Evolutionary conservation across 2,329 filamentous ascomycete species (phyloP).

Genomic region (Colletotrichum sp.): DNA sequence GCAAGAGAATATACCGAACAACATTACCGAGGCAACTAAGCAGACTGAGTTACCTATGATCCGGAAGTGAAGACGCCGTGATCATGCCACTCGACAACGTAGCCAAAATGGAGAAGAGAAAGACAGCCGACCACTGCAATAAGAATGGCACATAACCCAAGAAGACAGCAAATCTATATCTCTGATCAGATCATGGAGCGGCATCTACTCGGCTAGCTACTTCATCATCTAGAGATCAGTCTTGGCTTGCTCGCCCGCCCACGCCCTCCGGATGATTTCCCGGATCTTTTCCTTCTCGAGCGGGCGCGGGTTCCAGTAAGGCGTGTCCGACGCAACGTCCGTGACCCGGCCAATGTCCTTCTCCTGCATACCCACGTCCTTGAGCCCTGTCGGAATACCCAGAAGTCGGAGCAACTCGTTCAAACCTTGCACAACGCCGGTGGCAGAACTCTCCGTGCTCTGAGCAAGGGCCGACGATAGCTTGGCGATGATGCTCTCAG

Average conservation of each 20-base stretch:
- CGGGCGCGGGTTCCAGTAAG: conserved; percentile 62
- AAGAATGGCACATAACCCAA: background rate
- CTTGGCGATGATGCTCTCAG: background rate
- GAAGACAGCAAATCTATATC: background rate
- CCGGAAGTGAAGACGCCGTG: background rate
- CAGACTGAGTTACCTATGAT: background rate
- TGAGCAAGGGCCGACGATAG: conserved; percentile 4
- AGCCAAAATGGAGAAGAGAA: background rate
- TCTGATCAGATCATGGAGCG: background rate
- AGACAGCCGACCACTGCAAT: background rate
- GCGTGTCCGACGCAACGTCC: conserved; percentile 59
- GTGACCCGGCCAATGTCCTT: conserved; percentile 61
- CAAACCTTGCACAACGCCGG: conserved; percentile 13
- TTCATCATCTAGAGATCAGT: conserved; percentile 48
- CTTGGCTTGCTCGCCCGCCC: conserved; percentile 60
- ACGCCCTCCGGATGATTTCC: conserved; percentile 61
- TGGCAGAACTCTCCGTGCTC: background rate
- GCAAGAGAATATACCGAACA: background rate
- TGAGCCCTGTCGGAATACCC: conserved; percentile 54
- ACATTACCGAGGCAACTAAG: background rate
- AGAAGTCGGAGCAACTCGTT: conserved; percentile 30
- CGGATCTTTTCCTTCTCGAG: conserved; percentile 55
- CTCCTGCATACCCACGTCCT: conserved; percentile 61
- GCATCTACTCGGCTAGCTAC: background rate
- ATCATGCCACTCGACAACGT: background rate